These are phyloP conservation scores for Vigna reflexopilosa DNA, from an alignment of 306 rosid species.

Conservation along the genomic window DNA sequence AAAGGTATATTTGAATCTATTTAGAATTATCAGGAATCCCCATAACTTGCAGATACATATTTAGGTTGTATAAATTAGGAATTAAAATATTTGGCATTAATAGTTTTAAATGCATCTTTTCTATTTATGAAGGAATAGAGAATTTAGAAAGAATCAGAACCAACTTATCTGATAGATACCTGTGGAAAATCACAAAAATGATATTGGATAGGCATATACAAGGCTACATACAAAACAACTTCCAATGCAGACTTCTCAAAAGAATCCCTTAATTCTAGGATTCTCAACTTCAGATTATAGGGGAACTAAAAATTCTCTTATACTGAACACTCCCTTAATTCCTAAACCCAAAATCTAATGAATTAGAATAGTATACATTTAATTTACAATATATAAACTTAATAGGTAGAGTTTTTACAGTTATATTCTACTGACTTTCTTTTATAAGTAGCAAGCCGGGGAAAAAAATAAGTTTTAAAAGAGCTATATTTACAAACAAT, in stretches of 20 bases:
- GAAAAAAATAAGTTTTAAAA: background rate
- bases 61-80: background rate
- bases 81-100: background rate
- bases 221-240: background rate
- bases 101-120: too few relatives aligned
- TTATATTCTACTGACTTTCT: slow-evolving; percentile 18
- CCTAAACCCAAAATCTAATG: background rate
- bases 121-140: background rate
- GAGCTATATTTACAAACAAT: slow-evolving; percentile 37
- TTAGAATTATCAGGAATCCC: background rate
- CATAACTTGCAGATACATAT: too few relatives aligned
- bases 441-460: background rate
- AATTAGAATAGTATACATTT: background rate
- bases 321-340: background rate
- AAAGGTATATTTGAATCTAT: background rate
- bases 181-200: background rate
- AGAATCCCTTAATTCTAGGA: background rate
- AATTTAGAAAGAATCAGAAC: background rate
- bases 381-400: background rate
- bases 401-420: background rate
- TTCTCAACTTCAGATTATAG: background rate
- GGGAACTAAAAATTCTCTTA: background rate
- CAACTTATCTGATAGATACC: too few relatives aligned
- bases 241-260: background rate
- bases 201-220: too few relatives aligned